Evolutionary conservation across 768 basidiomycete species (phyloP), one percentile per base, ranked within the genome.

Genomic region (Pulveroboletus sp.): DNA sequence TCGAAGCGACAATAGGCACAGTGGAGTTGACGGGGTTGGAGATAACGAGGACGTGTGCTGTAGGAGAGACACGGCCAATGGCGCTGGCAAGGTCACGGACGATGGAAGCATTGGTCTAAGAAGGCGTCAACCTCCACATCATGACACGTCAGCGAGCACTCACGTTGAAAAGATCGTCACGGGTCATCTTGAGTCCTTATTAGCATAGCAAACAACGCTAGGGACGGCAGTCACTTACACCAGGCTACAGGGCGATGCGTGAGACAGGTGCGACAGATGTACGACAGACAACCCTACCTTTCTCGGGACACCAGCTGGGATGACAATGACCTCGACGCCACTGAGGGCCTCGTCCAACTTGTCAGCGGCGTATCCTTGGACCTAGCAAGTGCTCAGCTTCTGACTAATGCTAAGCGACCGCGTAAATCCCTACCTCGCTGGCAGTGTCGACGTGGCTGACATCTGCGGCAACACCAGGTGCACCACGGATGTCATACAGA

Each of bases 21-120:
- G 96, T 97, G 45, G 88, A 90, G 79, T 91, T 93, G 78, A 96
- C 95, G 47, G 95, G 95, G 85, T 99, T 99, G 61, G 94, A 95
- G 72, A 99, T 99, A 73, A 98, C 85, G 59, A 93, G 83, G 64
- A 98, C 79, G 73, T 89, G 84, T n/a, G 96, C 96, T 45, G 85
- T 81, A 47, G 96, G 94, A 35, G 90, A 72, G 50, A 89, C 83
- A 53, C 91, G 88, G 59, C 82, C 89, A 55, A 93, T 80, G 12
- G 93, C 86, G 43, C 85, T 71, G 32, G 95, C 95, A 58, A 99
- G 89, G 77, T 94, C 93, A 48, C 93, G 88, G 64, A 97, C 93
- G 65, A 99, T 97, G 52, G 91, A 93, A 48, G 95, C 95, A 69
- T 98, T 98, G 61, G 93, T 93, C 91, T 93, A 60, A 12, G 10